These are phyloP conservation scores for Mucor lusitanicus DNA, from an alignment of 371 early-diverging fungal species.

Conservation along the genomic window DNA sequence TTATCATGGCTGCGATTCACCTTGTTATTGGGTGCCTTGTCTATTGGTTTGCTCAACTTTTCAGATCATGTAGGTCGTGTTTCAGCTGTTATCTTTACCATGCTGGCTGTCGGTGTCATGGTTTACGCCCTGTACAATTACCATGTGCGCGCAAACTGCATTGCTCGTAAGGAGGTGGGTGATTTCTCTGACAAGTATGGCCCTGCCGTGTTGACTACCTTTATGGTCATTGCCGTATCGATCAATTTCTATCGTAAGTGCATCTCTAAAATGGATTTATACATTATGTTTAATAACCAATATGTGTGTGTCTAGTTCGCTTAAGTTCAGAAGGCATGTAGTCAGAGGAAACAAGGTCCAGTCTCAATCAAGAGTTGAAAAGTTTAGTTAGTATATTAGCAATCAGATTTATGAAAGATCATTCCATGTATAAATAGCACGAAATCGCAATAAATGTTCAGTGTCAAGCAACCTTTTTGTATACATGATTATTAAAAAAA, in stretches of 20 bases:
- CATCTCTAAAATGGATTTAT: not conserved
- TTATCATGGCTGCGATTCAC: slow-evolving; percentile 76
- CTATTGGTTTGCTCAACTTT: slow-evolving; percentile 76
- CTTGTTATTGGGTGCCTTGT: slow-evolving; percentile 65
- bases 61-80: slow-evolving; percentile 64
- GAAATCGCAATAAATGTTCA: no score
- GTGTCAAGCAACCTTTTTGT: no score
- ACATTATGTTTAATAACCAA: not conserved
- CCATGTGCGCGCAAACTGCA: slow-evolving; percentile 78
- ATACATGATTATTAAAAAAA: not conserved
- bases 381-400: no score
- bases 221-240: slow-evolving; percentile 75
- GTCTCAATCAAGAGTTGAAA: not conserved
- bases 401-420: no score
- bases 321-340: not conserved
- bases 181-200: slow-evolving; percentile 68
- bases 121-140: slow-evolving; percentile 84
- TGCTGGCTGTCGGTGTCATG: slow-evolving; percentile 70
- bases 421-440: no score
- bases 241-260: slow-evolving; percentile 88
- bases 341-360: not conserved
- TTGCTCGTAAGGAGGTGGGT: slow-evolving; percentile 52
- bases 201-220: slow-evolving; percentile 77
- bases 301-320: not conserved
- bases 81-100: slow-evolving; percentile 70